Conservation (phyloP, 2,329 filamentous ascomycete genomes). For the Phaeosphaeria sp. region DNA sequence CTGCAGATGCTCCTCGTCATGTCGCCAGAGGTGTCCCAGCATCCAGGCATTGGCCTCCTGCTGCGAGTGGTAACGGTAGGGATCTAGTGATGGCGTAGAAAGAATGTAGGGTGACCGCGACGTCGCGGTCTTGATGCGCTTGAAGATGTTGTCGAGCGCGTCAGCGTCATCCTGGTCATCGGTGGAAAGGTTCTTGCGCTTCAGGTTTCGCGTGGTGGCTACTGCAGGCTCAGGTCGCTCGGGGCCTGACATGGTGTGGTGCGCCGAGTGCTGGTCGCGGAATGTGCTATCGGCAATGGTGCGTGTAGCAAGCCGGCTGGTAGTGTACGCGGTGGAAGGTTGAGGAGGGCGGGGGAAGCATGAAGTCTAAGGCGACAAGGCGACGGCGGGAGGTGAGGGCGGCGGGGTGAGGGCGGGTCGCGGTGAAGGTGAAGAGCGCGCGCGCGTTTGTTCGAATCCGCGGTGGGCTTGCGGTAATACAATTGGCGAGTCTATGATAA, state of each 20-base stretch:
- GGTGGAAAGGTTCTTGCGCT: slow-evolving; percentile 34
- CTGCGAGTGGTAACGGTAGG: slow-evolving; percentile 52
- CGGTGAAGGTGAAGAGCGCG: slow-evolving; percentile 7
- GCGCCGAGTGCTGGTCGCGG: not conserved
- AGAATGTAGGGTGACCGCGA: slow-evolving; percentile 55
- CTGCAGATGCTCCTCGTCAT: slow-evolving; percentile 65
- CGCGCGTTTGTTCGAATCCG: slow-evolving; percentile 2
- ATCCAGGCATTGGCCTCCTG: slow-evolving; percentile 53
- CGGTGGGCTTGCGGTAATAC: slow-evolving; percentile 1
- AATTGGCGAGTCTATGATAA: slow-evolving; percentile 2
- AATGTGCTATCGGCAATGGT: slow-evolving; percentile 6
- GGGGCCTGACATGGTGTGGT: slow-evolving; percentile 40
- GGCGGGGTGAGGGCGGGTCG: slow-evolving; percentile 1
- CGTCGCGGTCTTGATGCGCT: slow-evolving; percentile 53
- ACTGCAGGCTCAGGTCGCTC: slow-evolving; percentile 31
- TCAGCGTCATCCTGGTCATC: slow-evolving; percentile 48
- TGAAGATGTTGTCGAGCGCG: slow-evolving; percentile 49
- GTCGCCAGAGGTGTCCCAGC: slow-evolving; percentile 60
- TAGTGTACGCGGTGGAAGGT: slow-evolving; percentile 1
- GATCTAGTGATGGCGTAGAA: slow-evolving; percentile 55
- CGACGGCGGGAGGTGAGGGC: slow-evolving; percentile 8
- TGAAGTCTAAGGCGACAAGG: slow-evolving; percentile 9
- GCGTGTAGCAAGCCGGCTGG: slow-evolving; percentile 1
- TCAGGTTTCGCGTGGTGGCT: slow-evolving; percentile 33
- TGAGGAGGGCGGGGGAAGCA: slow-evolving; percentile 21